Percentiles rank a stretch among this genome's conserved stretches.
phyloP scores from a whole-genome alignment of 441 rosid species.

The Populus trichocarpa region DNA sequence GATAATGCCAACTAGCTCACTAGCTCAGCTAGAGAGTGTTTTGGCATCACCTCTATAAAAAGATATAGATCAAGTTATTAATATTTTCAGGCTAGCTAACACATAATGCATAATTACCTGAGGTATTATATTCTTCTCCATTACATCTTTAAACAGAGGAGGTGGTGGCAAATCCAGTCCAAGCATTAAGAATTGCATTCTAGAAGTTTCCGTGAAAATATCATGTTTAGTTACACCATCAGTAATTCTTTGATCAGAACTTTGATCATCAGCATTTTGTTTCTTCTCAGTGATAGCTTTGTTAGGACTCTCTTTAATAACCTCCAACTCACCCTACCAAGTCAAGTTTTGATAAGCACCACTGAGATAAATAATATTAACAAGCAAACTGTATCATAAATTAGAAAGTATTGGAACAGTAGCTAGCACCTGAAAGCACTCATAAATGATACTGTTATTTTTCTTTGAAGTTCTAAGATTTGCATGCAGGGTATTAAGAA shows the following conservation, averaged over 20 bases:
- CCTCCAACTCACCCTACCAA: constrained; percentile 81
- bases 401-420: neutral
- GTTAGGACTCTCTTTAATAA: constrained; percentile 69
- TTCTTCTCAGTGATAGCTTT: constrained; percentile 41
- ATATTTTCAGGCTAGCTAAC: neutral
- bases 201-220: constrained; percentile 50
- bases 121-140: constrained; percentile 97
- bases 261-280: constrained; percentile 40
- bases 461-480: constrained; percentile 63
- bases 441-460: constrained; percentile 66
- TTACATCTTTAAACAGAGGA: constrained; percentile 90
- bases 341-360: constrained; percentile 15
- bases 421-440: constrained; percentile 81
- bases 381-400: neutral
- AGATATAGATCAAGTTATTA: neutral
- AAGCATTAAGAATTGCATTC: constrained; percentile 94
- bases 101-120: constrained; percentile 48
- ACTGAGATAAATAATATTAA: neutral
- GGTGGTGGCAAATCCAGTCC: constrained; percentile 97
- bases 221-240: constrained; percentile 32
- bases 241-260: constrained; percentile 12
- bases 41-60: neutral
- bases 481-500: constrained; percentile 78
- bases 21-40: neutral
- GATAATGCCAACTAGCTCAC: neutral